Conservation (phyloP, 139 green algal species). For the Haematococcus lacustris region DNA sequence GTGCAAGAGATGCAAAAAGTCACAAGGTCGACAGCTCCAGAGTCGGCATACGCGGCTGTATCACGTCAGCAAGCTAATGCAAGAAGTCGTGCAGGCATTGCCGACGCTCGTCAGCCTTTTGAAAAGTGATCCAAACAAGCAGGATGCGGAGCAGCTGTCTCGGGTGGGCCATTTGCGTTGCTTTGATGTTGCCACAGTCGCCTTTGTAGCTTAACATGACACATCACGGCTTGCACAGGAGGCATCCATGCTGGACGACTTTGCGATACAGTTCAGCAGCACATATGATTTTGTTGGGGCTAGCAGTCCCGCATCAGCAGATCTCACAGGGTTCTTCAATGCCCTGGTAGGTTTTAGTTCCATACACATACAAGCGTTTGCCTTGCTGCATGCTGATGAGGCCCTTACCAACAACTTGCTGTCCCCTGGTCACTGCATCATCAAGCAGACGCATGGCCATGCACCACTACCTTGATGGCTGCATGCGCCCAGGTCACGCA, state of each 20-base stretch:
- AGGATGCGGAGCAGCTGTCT: no score
- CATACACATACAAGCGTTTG: not conserved
- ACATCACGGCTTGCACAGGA: constrained; percentile 13
- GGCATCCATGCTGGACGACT: constrained; percentile 30
- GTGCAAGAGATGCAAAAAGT: no score
- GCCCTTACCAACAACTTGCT: not conserved
- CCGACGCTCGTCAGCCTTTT: no score
- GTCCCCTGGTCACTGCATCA: not conserved
- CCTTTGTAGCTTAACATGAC: not conserved
- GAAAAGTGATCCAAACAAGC: no score
- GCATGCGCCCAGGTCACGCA: constrained; percentile 11
- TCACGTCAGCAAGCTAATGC: no score
- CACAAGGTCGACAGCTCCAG: no score
- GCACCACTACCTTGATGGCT: not conserved
- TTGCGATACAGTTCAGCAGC: constrained; percentile 29
- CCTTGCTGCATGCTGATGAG: not conserved
- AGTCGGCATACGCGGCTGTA: no score
- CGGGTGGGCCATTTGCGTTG: not conserved
- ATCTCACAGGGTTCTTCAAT: constrained; percentile 25
- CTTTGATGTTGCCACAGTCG: not conserved
- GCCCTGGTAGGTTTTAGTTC: constrained; percentile 18
- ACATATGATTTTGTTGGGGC: constrained; percentile 29
- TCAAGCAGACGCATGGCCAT: not conserved
- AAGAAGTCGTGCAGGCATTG: no score
- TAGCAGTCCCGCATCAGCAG: constrained; percentile 3